Evolutionary conservation across 352 stramenopile genomes (phyloP), one percentile per base, ranked within the genome.

Genomic region (Phytophthora hibernalis): DNA sequence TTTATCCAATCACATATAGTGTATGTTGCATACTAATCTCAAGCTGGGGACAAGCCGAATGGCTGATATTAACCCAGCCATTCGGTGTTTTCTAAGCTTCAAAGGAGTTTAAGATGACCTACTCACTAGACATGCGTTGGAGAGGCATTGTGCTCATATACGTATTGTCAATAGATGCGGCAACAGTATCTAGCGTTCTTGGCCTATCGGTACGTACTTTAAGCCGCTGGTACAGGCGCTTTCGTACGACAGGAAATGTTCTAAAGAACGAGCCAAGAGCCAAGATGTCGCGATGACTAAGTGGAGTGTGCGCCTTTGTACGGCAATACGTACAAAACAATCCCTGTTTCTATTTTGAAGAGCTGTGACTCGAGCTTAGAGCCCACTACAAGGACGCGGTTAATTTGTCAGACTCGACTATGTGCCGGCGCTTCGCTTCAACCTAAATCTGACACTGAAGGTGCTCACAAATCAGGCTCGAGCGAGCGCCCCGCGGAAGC

Each of bases 381-480:
- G 35, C 35, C 1, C 35, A 13, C 2, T 42, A 18, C 20, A 42
- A 18, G 15, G 15, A 18, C 35, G 3, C 35, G 4, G 20, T 42
- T 5, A 18, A 18, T 13, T 1, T 42, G 2, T 42, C 35, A 2
- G 35, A 42, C 35, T 42, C 35, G 35, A 42, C 15, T 1, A 42
- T 42, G 1, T 42, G 35, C 35, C 15, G 48, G 6, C 38, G 38
- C 21, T 43, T 66, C 48, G 48, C 3, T 66, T 66, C 22, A 30
- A 66, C 37, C 12, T 56, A 2, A 51, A 44, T 4, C 33, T 68
- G 9, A 58, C 45, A 1, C 24, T 43, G 26, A 68, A 69, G 12
- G 53, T 63, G 6, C 26, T 63, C 12, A 63, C 53, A 1, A 68
- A 63, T 20, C 43, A 44, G n/a, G n/a, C n/a, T n/a, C 0, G 61